phyloP scores from a whole-genome alignment of 139 green algal genomes.

The Zygnema circumcarinatum region DNA sequence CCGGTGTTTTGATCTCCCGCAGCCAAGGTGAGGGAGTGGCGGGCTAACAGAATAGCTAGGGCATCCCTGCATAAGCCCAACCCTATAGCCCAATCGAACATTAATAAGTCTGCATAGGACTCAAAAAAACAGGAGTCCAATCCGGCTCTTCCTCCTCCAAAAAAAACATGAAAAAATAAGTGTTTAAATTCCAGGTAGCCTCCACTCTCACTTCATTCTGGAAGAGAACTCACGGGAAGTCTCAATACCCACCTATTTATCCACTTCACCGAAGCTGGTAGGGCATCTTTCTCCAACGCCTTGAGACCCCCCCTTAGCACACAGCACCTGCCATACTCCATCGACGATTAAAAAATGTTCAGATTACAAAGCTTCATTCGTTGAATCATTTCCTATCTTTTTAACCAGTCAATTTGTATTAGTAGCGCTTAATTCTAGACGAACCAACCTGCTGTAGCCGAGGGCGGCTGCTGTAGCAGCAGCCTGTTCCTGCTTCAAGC shows the following conservation, averaged over 20 bases:
- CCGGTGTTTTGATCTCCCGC: background rate
- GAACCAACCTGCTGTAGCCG: slow-evolving; percentile 42
- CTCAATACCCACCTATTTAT: slow-evolving; percentile 1
- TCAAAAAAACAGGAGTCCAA: too few relatives aligned
- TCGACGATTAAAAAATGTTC: background rate
- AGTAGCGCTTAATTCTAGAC: too few relatives aligned
- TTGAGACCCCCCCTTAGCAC: slow-evolving; percentile 12
- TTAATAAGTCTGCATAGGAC: too few relatives aligned
- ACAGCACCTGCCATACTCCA: slow-evolving; percentile 7
- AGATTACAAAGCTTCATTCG: too few relatives aligned
- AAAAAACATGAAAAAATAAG: too few relatives aligned
- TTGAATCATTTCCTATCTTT: too few relatives aligned
- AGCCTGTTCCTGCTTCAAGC: background rate
- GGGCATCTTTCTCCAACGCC: background rate
- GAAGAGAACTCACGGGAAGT: too few relatives aligned
- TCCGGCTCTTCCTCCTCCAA: too few relatives aligned
- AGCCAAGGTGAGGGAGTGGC: background rate
- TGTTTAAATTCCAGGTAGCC: too few relatives aligned
- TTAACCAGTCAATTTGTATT: too few relatives aligned
- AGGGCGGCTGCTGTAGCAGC: slow-evolving; percentile 34
- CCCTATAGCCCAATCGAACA: too few relatives aligned
- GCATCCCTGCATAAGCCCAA: background rate
- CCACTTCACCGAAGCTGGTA: background rate
- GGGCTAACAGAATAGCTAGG: background rate
- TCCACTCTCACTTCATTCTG: too few relatives aligned